Evolutionary conservation across 495 filamentous ascomycete genomes (phyloP).

Genomic region (Xylaria acuta): DNA sequence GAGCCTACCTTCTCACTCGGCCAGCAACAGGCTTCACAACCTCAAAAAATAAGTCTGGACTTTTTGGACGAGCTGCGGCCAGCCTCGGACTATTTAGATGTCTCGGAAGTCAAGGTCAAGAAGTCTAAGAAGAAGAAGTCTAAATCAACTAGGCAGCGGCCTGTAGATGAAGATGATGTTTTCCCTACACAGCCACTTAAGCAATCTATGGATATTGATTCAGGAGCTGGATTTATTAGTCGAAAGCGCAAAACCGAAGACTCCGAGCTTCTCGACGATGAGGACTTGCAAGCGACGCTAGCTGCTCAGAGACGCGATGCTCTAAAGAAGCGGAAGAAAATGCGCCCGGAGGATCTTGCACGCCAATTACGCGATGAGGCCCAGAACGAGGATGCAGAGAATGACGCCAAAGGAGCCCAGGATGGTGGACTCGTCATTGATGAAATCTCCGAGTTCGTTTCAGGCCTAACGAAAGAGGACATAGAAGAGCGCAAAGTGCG

Average conservation of each 20-base stretch:
- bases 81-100: slow-evolving; percentile 84
- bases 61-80: slow-evolving; percentile 53
- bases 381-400: slow-evolving; percentile 55
- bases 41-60: slow-evolving; percentile 77
- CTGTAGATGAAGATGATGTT: slow-evolving; percentile 77
- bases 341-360: slow-evolving; percentile 83
- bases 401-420: slow-evolving; percentile 57
- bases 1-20: slow-evolving; percentile 67
- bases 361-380: slow-evolving; percentile 79
- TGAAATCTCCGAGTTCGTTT: slow-evolving; percentile 93
- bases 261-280: slow-evolving; percentile 83
- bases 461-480: slow-evolving; percentile 74
- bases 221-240: slow-evolving; percentile 47
- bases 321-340: slow-evolving; percentile 87
- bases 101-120: slow-evolving; percentile 83
- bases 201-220: slow-evolving; percentile 81
- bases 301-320: slow-evolving; percentile 79
- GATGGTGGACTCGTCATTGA: slow-evolving; percentile 85
- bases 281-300: slow-evolving; percentile 86
- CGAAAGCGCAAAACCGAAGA: slow-evolving; percentile 72
- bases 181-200: slow-evolving; percentile 56
- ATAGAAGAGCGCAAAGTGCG: slow-evolving; percentile 66
- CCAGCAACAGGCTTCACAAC: slow-evolving; percentile 65
- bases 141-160: slow-evolving; percentile 73
- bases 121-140: slow-evolving; percentile 94